Evolutionary conservation across 73 alveolate species (phyloP).

Genomic region (Durusdinium trenchii): DNA sequence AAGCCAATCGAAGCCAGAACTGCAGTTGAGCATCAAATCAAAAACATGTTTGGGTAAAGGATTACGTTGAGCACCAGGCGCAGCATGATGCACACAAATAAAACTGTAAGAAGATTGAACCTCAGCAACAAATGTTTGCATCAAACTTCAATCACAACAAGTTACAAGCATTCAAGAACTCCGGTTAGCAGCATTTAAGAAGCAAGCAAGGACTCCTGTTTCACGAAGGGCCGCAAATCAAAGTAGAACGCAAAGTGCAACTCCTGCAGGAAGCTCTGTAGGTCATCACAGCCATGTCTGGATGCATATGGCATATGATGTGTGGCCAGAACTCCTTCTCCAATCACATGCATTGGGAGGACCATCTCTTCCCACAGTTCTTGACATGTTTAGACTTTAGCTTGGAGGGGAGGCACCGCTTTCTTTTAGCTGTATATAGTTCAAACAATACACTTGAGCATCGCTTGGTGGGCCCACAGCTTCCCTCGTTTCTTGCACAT

Average conservation of each 20-base stretch:
- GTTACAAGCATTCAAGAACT: not conserved
- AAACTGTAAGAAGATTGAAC: slow-evolving; percentile 68
- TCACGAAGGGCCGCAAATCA: slow-evolving; percentile 88
- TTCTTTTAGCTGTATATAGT: too few species aligned
- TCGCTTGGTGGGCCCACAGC: too few species aligned
- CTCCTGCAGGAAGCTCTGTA: not conserved
- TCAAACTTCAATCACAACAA: not conserved
- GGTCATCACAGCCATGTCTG: not conserved
- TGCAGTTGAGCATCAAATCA: too few species aligned
- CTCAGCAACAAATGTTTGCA: not conserved
- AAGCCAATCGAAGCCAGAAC: slow-evolving; percentile 96
- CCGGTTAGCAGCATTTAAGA: not conserved
- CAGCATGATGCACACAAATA: slow-evolving; percentile 85
- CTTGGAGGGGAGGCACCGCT: too few species aligned
- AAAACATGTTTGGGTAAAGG: too few species aligned
- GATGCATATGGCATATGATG: not conserved
- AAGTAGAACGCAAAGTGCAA: slow-evolving; percentile 85
- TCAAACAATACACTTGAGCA: too few species aligned
- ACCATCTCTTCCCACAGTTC: too few species aligned
- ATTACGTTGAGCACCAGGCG: slow-evolving; percentile 10
- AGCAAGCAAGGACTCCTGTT: slow-evolving; percentile 52
- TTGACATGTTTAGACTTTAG: too few species aligned
- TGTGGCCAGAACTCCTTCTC: too few species aligned
- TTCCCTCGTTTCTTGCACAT: too few species aligned
- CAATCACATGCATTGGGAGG: too few species aligned